A percentile compares a stretch with the other conserved stretches of the same genome.
Evolutionary conservation across 2,329 filamentous ascomycete species (phyloP).

Genomic region (Cercospora beticola): DNA sequence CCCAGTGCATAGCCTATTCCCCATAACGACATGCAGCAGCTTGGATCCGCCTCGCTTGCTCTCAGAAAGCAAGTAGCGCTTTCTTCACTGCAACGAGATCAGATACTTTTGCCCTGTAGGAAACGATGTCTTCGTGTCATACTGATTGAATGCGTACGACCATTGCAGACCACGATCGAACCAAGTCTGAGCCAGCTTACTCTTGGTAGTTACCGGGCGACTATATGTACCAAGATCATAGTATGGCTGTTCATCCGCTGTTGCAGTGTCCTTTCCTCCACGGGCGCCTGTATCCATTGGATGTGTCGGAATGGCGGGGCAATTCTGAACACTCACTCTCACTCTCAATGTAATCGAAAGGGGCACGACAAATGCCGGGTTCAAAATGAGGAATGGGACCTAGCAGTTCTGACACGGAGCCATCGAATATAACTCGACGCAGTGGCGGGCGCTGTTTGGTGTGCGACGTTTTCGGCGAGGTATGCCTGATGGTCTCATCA

Average conservation of each 20-base stretch:
- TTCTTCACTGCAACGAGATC: conserved; percentile 51
- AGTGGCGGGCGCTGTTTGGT: not conserved
- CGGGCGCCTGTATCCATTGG: not conserved
- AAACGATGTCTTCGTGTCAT: not conserved
- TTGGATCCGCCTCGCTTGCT: conserved; percentile 55
- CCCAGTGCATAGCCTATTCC: conserved; percentile 69
- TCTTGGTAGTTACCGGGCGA: conserved; percentile 57
- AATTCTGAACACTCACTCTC: not conserved
- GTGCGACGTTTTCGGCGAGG: not conserved
- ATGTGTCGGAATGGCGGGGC: not conserved
- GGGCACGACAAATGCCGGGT: not conserved
- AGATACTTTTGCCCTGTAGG: not conserved
- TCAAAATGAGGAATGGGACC: not conserved
- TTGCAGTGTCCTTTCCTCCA: not conserved
- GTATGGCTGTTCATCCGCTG: conserved; percentile 24
- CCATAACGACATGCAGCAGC: conserved; percentile 67
- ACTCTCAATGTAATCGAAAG: not conserved
- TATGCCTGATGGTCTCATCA: not conserved
- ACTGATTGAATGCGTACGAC: conserved; percentile 73
- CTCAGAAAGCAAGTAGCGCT: conserved; percentile 63
- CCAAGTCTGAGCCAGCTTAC: conserved; percentile 59
- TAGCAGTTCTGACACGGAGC: not conserved
- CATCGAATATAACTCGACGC: not conserved
- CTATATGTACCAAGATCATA: conserved; percentile 61
- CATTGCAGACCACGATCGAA: conserved; percentile 72